Base-by-base conservation (phyloP, 345 rosid species). In the Citrus inodora region DNA sequence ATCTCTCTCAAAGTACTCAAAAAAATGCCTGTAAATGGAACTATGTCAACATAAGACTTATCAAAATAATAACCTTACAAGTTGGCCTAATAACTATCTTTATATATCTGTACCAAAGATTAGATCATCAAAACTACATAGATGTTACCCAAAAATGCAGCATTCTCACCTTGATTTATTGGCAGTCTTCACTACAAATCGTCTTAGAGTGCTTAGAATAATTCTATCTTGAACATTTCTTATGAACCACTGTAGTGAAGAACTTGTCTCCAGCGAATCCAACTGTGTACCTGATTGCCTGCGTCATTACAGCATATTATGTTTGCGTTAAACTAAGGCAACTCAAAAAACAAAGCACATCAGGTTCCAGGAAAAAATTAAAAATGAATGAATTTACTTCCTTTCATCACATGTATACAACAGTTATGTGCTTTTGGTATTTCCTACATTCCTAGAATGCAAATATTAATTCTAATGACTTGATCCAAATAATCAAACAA, bases 221-320 rank as follows among this genome's bases (percentile, higher is more conserved):
- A 93, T 87, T 84, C 94, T 88, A 33, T 91, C 92, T 86, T 87
- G 92, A 76, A 90, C 90, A 82, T 88, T 90, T 61, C 88, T 81
- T 2, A 90, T 83, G 55, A 95, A 79, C 95, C 97, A 87, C 83
- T 87, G 88, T 76, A 95, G 58, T 73, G 95, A 80, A 71, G 94
- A 87, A 72, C 84, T 76, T 76, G 83, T 82, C 81, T 89, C 90
- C 22, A 48, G 70, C 79, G 77, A 76, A 69, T 83, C 73, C 78
- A 82, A 82, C 69, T 82, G 81, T 51, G 89, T 80, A 71, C 73
- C 84, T 68, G 83, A 71, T 40, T 86, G 87, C 89, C 98, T 95
- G 90, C 84, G 78, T 63, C 55, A 74, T 73, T 69, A 65, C 61
- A 73, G 77, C 27, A 80, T 67, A 75, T 70, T 69, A 74, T 28